Base-by-base conservation (phyloP, 176 grass and related monocot species). In the Pontederia crassipes region DNA sequence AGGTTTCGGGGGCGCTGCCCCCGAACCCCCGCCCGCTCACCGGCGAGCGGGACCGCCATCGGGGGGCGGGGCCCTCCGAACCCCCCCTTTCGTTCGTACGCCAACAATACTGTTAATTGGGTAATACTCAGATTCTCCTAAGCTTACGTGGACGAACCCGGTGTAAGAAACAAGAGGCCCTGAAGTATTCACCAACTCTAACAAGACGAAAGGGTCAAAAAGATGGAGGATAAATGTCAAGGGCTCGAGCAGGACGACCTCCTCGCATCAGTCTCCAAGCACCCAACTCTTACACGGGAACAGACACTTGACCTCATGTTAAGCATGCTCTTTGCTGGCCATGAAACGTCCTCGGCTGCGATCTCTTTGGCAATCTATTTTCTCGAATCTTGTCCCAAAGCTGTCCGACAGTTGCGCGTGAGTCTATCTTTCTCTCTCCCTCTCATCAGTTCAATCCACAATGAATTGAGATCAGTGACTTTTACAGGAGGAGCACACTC, bases 311-410 rank as follows among this genome's bases (percentile, higher is more conserved):
- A 81, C 67, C 57, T 75, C 8, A 53, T 81, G 28, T 61, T 81
- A 12, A 59, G 55, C 64, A 51, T 81, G 65, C 72, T 81, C 11
- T 81, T 81, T 24, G 78, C 78, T 32, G 78, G 78, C 20, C 78
- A 81, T 17, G 78, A 81, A 50, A 81, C 78, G 7, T 56, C 71
- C 0, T 74, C 72, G 1, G 52, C 61, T 4, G 78, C 78, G 17
- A 48, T 81, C 13, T 45, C 71, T 45, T 49, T 75, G 5, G 58
- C 64, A 0, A 70, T 81, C 27, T 81, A 65, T 50, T 81, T 75
- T 45, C 72, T 81, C 2, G 45, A 61, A 11, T 45, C 45, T 45
- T 65, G 58, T 28, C 72, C 72, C 12, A 57, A 64, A 55, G 78
- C 72, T 14, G 35, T 81, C 48, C 49, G 28, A 40, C 40, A 81